Evolutionary conservation across 1,139 yeast species (phyloP).

Genomic region (Entelexis paramagnoliae): DNA sequence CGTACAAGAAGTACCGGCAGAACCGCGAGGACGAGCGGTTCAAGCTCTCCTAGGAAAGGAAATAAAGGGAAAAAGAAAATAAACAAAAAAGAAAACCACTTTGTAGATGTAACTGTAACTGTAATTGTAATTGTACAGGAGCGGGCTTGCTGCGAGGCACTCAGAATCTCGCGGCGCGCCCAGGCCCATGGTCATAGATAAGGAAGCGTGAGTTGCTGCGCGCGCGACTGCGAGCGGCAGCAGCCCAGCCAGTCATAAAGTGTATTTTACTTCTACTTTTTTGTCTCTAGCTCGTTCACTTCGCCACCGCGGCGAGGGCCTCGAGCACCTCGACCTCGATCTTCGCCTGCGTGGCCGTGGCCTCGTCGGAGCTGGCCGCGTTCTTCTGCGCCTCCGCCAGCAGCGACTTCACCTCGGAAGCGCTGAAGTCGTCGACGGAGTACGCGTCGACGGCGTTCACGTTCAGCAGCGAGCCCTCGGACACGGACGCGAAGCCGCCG

Average conservation of each 20-base stretch:
- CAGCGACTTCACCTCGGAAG: slow-evolving; percentile 67
- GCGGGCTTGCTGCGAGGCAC: too few species aligned
- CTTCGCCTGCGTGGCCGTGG: slow-evolving; percentile 86
- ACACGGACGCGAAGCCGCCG: slow-evolving; percentile 96
- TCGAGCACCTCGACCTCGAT: slow-evolving; percentile 94
- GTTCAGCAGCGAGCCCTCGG: slow-evolving; percentile 85
- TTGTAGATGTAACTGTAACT: too few species aligned
- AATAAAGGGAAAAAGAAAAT: too few species aligned
- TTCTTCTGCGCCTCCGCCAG: slow-evolving; percentile 94
- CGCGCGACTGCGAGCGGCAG: too few species aligned
- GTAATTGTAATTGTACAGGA: too few species aligned
- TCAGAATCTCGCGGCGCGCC: too few species aligned
- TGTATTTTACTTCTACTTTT: slow-evolving; percentile 7
- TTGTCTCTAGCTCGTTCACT: slow-evolving; percentile 39
- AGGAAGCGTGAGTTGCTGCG: too few species aligned
- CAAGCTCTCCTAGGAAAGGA: slow-evolving; percentile 5
- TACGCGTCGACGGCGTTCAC: slow-evolving; percentile 94
- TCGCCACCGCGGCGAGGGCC: slow-evolving; percentile 82
- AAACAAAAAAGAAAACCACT: too few species aligned
- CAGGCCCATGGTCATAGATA: too few species aligned
- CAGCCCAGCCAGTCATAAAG: background rate
- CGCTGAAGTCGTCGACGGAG: slow-evolving; percentile 80
- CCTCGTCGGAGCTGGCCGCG: slow-evolving; percentile 69
- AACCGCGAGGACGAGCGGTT: slow-evolving; percentile 13
- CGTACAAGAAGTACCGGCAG: slow-evolving; percentile 10